Evolutionary conservation across 345 rosid species (phyloP), one percentile per base, ranked within the genome.

Genomic region (Citrus reticulata): DNA sequence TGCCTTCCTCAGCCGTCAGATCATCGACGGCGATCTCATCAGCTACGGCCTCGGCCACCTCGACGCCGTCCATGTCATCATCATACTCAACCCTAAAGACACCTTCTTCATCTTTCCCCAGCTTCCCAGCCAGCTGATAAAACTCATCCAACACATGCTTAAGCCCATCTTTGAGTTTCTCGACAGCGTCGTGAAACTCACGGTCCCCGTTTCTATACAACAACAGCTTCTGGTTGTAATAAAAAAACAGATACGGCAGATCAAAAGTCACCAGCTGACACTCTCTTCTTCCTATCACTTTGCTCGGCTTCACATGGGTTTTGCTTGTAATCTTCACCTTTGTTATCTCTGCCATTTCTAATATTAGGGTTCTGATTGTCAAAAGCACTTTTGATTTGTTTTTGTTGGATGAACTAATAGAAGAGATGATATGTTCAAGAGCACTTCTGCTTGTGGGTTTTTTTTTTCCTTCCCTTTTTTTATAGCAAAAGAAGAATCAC

Each of bases 191-290:
- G 66, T 83, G 83, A 9, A 83, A 89, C n/a, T 59, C 83, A 25
- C 13, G 39, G 0, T 30, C 7, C 59, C 34, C 13, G 9, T 51
- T 49, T 30, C 81, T 91, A 87, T 96, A 96, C 77, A 94, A 77
- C 40, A 96, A 58, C 81, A 96, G 79, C 91, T 96, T 96, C 84
- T 94, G 99, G 91, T 96, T 94, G 84, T 94, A 96, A 79, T 88
- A 90, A 76, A 94, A 90, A 11, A 89, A 94, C 13, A 96, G 74
- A 83, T 93, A 94, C 7, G 99, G 99, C 60, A 96, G 97, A 81
- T 96, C 99, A 76, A 94, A 96, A 0, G 98, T 96, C 66, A 91
- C 86, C 81, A 96, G 67, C 6, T 89, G 91, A 67, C 90, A 90
- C 24, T 94, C 94, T 65, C 77, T 88, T 80, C 85, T 90, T 57